Percentiles rank a stretch among this genome's conserved stretches.
phyloP scores from a whole-genome alignment of 305 asterid species.

The Ilex paraguariensis region DNA sequence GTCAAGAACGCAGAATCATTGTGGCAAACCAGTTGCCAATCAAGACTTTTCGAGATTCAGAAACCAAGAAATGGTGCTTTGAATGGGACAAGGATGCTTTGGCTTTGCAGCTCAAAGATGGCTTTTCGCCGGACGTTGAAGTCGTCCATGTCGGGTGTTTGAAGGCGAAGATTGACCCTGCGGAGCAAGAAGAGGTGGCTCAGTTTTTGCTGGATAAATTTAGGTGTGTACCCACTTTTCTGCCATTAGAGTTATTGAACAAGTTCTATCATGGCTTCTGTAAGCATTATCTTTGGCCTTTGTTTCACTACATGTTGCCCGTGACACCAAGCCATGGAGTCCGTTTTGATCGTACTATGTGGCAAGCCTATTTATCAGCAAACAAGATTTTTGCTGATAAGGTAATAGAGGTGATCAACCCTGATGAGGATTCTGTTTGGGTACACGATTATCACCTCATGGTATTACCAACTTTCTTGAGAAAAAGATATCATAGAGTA shows the following conservation, averaged over 20 bases:
- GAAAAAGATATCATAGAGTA: slow-evolving; percentile 52
- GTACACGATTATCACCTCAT: slow-evolving; percentile 82
- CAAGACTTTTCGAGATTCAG: slow-evolving; percentile 30
- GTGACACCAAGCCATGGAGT: slow-evolving; percentile 60
- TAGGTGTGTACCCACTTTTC: slow-evolving; percentile 77
- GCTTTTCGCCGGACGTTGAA: slow-evolving; percentile 53
- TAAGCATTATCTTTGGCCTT: slow-evolving; percentile 82
- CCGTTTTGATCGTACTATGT: slow-evolving; percentile 53
- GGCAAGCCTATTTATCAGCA: slow-evolving; percentile 76
- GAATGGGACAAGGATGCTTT: slow-evolving; percentile 75
- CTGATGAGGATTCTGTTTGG: slow-evolving; percentile 82
- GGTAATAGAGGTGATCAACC: slow-evolving; percentile 72
- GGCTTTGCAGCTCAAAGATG: slow-evolving; percentile 62
- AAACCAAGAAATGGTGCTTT: slow-evolving; percentile 53
- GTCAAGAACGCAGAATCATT: slow-evolving; percentile 40
- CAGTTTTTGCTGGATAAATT: slow-evolving; percentile 53
- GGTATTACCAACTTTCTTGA: slow-evolving; percentile 75
- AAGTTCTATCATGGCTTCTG: slow-evolving; percentile 80
- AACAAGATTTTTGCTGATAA: slow-evolving; percentile 80
- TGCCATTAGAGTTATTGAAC: slow-evolving; percentile 53
- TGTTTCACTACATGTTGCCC: slow-evolving; percentile 81
- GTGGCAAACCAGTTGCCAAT: slow-evolving; percentile 79
- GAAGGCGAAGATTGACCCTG: slow-evolving; percentile 46
- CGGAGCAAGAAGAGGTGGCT: slow-evolving; percentile 72
- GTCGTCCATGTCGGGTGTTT: slow-evolving; percentile 61